Evolutionary conservation across 805 yeast species (phyloP).

Genomic region (Saccharomycopsis schoenii): DNA sequence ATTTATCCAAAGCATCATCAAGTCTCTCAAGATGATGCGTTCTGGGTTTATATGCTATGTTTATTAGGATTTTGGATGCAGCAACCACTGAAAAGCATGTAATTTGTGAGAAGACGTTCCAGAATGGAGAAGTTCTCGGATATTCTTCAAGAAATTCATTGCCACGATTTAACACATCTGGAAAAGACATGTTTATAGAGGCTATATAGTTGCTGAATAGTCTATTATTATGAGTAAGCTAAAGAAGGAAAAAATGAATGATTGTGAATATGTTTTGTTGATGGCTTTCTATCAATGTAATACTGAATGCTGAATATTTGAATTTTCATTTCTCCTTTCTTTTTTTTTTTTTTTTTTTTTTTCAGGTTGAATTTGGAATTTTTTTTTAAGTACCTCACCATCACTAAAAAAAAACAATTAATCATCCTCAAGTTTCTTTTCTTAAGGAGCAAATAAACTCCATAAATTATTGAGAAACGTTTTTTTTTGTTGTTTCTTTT

Average conservation of each 20-base stretch:
- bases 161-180: conserved; percentile 61
- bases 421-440: not conserved
- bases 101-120: conserved; percentile 62
- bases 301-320: not conserved
- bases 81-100: conserved; percentile 61
- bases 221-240: not conserved
- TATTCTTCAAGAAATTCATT: conserved; percentile 56
- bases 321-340: not conserved
- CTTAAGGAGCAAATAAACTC: not conserved
- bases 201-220: no score
- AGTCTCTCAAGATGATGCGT: conserved; percentile 54
- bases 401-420: not conserved
- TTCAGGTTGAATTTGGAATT: not conserved
- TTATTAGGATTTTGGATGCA: conserved; percentile 50
- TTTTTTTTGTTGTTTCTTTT: no score
- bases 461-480: not conserved
- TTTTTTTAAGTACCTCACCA: not conserved
- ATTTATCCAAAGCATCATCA: conserved; percentile 51
- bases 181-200: conserved; percentile 46
- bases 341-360: not conserved
- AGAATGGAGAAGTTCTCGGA: conserved; percentile 46
- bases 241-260: not conserved
- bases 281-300: no score
- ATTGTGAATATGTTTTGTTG: not conserved
- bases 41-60: conserved; percentile 52